Evolutionary conservation across 495 filamentous ascomycete species (phyloP), one percentile per base, ranked within the genome.

Genomic region (Trichoderma parareesei): DNA sequence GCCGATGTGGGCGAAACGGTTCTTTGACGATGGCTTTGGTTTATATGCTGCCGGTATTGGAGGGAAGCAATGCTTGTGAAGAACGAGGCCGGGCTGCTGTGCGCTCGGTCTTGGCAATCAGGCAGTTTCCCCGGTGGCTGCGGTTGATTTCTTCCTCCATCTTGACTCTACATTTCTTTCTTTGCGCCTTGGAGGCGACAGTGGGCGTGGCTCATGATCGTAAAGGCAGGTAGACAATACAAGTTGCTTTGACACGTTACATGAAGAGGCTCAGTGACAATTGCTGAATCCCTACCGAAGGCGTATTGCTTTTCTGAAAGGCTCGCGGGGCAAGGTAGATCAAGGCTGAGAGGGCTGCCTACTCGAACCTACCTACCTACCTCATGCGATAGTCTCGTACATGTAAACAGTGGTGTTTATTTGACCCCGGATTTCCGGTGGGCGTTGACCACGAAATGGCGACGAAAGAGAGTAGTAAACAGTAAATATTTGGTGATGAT

Each of bases 1-100:
- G 11, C 53, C 53, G 14, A 35, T 27, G 37, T 10, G 53, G 53
- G 53, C 53, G 53, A 57, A 57, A 27, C 53, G 53, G 53, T 57
- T 37, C 27, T 57, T 5, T 14, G 53, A 57, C 27, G 33, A 57
- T 37, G 20, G 20, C 53, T 57, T 41, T 38, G 53, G 53, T 33
- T 37, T 37, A 57, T 37, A 35, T 57, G 27, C 53, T 33, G 14
- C 53, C 16, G 35, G 20, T 49, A 49, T 8, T 16, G 46, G 46
- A 20, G 46, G 46, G 9, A 49, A 5, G 16, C n/a, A 18, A 16
- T 49, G 46, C 16, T 49, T 49, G 20, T 18, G 46, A 20, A 49
- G 46, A 18, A 20, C 46, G n/a, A 49, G 46, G 46, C 4, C 27
- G 27, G 27, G 43, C 43, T 46, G 43, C n/a, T 27, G n/a, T 49